These are phyloP conservation scores for Garcia nutans DNA, from an alignment of 345 rosid species.

Conservation along the genomic window DNA sequence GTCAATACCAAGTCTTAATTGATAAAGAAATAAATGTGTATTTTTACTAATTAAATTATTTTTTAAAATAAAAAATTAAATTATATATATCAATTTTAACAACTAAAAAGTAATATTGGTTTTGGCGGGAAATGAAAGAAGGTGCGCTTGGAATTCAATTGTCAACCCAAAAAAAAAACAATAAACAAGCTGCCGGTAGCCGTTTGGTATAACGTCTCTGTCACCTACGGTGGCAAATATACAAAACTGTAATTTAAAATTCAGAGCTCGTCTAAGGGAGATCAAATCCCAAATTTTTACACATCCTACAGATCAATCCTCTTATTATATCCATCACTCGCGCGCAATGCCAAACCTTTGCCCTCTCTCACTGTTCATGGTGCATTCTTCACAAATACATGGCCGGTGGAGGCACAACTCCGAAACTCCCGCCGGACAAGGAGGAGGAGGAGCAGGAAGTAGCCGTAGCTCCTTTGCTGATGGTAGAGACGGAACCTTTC, in stretches of 20 bases:
- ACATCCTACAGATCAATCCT: background rate
- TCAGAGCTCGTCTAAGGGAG: background rate
- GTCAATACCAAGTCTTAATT: too few relatives aligned
- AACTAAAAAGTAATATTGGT: background rate
- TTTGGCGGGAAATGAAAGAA: background rate
- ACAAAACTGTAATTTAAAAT: slow-evolving; percentile 12
- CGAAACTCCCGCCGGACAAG: slow-evolving; percentile 34
- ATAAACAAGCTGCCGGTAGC: background rate
- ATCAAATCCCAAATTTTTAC: background rate
- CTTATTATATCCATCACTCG: slow-evolving; percentile 25
- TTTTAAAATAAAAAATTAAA: too few relatives aligned
- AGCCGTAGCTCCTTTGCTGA: slow-evolving; percentile 12
- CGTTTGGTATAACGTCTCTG: slow-evolving; percentile 40
- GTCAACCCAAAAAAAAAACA: background rate
- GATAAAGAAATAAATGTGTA: too few relatives aligned
- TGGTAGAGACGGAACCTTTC: slow-evolving; percentile 5
- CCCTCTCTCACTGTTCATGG: slow-evolving; percentile 35
- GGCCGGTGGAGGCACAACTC: slow-evolving; percentile 25
- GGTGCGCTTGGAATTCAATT: slow-evolving; percentile 4
- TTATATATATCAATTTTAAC: too few relatives aligned
- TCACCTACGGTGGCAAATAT: slow-evolving; percentile 31
- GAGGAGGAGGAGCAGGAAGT: slow-evolving; percentile 25
- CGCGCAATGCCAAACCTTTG: slow-evolving; percentile 36
- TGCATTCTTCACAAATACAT: background rate
- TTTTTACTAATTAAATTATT: too few relatives aligned